Percentiles rank a stretch among this genome's conserved stretches.
These are phyloP conservation scores for Carallia pectinifolia DNA, from an alignment of 345 rosid species.

Conservation along the genomic window DNA sequence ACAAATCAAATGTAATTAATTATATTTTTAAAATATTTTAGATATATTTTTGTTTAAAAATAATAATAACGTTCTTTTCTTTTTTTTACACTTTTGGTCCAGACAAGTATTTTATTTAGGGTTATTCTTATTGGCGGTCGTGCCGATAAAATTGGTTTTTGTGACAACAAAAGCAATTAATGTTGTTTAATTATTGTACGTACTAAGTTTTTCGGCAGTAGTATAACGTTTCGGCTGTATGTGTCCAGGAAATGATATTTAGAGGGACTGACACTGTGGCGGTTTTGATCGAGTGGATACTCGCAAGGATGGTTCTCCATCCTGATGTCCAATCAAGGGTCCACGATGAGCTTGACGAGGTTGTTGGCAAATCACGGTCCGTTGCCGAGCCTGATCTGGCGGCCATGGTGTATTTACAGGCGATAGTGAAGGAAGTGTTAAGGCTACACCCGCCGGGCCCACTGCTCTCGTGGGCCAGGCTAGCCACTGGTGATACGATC, in stretches of 20 bases:
- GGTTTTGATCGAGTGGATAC: constrained; percentile 83
- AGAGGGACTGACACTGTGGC: constrained; percentile 91
- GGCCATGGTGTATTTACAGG: constrained; percentile 54
- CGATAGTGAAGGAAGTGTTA: constrained; percentile 73
- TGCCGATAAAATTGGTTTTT: neutral
- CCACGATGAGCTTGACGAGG: constrained; percentile 57
- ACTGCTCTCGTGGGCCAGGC: constrained; percentile 86
- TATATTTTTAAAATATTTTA: too few species aligned
- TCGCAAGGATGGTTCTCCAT: constrained; percentile 74
- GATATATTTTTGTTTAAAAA: too few species aligned
- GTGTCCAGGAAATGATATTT: constrained; percentile 78
- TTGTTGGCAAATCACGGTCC: constrained; percentile 56
- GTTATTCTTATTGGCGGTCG: neutral
- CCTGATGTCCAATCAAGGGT: constrained; percentile 60
- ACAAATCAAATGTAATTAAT: too few species aligned
- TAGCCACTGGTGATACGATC: constrained; percentile 65
- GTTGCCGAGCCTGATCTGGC: constrained; percentile 51
- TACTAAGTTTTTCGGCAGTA: neutral
- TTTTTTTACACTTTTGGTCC: neutral
- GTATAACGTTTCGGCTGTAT: neutral
- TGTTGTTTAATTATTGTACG: too few species aligned
- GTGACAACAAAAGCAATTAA: too few species aligned
- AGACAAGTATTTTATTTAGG: neutral
- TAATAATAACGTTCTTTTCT: neutral
- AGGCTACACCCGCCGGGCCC: constrained; percentile 98